These are phyloP conservation scores for Capsicum pubescens DNA, from an alignment of 257 asterid genomes.

Conservation along the genomic window DNA sequence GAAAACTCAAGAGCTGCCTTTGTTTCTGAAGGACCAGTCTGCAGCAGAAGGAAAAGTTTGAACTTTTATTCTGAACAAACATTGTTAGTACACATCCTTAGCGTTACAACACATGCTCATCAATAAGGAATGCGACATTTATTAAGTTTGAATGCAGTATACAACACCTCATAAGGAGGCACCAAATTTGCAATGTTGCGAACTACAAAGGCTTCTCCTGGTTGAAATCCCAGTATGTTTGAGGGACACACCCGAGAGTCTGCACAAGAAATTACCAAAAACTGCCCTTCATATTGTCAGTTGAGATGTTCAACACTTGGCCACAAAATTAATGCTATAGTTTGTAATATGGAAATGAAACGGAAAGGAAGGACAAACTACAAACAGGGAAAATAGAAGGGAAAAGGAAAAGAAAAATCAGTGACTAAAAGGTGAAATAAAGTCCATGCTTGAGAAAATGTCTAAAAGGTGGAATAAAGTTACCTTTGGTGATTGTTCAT, in stretches of 20 bases:
- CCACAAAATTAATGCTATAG: not conserved
- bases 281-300: constrained; percentile 66
- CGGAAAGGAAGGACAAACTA: not conserved
- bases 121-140: not conserved
- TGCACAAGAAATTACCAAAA: constrained; percentile 98
- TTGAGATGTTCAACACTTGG: constrained; percentile 15
- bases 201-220: constrained; percentile 94
- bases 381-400: not conserved
- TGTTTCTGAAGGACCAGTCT: constrained; percentile 93
- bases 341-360: not conserved
- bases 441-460: constrained; percentile 19
- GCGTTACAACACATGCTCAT: not conserved
- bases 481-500: constrained; percentile 88
- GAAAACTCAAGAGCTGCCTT: constrained; percentile 98
- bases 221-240: constrained; percentile 85
- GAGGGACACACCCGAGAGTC: constrained; percentile 98
- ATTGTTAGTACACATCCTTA: not conserved
- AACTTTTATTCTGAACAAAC: not conserved
- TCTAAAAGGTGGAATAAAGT: constrained; percentile 17
- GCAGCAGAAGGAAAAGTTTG: constrained; percentile 41
- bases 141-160: not conserved
- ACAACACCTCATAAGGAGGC: constrained; percentile 79
- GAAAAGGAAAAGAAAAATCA: not conserved
- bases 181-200: constrained; percentile 94
- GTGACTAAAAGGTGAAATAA: constrained; percentile 13